Base-by-base conservation (phyloP, 257 asterid species). In the Misopates orontium region DNA sequence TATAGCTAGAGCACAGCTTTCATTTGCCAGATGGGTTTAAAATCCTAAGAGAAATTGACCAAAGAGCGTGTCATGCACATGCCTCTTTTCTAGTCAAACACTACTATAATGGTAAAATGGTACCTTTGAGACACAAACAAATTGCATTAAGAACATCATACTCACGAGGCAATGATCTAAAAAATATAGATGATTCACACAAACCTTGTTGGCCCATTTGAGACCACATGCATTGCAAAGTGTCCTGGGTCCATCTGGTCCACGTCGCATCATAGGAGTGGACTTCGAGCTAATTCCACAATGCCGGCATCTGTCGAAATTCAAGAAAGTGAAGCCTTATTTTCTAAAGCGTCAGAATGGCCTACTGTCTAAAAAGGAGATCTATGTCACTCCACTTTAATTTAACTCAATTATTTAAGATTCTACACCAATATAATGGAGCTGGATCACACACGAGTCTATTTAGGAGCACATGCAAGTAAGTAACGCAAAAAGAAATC, bases 201-300 rank as follows among this genome's bases (percentile, higher is more conserved):
- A 40, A 16, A 94, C 97, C 97, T 94, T 94, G 81, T 85, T 94
- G 52, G 95, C 95, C 95, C 95, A 86, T 79, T 84, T 88, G 67
- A 91, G 95, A 44, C 62, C 62, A 31, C 62, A 91, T 39, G 98
- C 98, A 60, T 91, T 91, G 82, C 98, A 91, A 50, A 91, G 84
- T 53, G 96, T 88, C 84, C 95, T 80, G 39, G 92, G 98, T 67
- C 98, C 98, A 64, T 80, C 87, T 64, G 98, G 96, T 63, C 98
- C 98, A 62, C 97, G 96, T 24, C 99, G 90, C 97, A 94, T 94
- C 97, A 88, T 90, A 53, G 99, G 99, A 60, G 99, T 94, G 54
- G 90, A 75, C 72, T 94, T 94, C 28, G 99, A 90, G 77, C 96
- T 86, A 75, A 76, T 90, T 69, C 90, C 88, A 71, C 99, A 94